Base-by-base conservation (phyloP, 768 basidiomycete species). In the Mrakia frigida region DNA sequence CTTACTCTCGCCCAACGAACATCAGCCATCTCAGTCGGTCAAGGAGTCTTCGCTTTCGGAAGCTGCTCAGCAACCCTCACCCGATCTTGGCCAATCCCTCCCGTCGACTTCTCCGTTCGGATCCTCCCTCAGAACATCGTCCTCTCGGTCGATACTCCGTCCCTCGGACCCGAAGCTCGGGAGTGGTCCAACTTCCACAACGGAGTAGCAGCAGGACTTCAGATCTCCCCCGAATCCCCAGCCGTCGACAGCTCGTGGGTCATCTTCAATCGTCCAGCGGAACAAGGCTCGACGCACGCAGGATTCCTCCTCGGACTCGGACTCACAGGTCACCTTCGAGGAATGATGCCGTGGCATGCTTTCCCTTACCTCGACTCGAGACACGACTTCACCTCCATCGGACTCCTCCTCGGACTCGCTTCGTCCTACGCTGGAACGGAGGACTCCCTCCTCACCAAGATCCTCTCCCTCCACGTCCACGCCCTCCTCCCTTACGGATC, bases 181-280 rank as follows among this genome's bases (percentile, higher is more conserved):
- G 88, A 86, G 71, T 99, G 96, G 97, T 94, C 92, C n/a, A 92
- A 95, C 77, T 99, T 99, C 84, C 94, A 98, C 83, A 94, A 96
- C 79, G 97, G 97, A 14, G 96, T 97, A 0, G 93, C 94, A 11
- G 92, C 93, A 6, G 97, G 91, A 3, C 83, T 99, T 61, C 89
- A 92, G 10, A 89, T 98, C 70, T 89, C 91, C 0, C 89, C 92
- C 0, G 87, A 88, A n/a, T 88, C 90, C 13, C 83, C 85, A 68
- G 89, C 89, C 14, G 88, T 98, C 60, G 93, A 97, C 82, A 92
- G 92, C 80, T 93, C 94, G 0, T 98, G 95, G 93, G 83, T 85
- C 77, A 94, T 97, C 73, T 98, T 95, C 86, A 96, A 98, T 83
- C 92, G 92, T 80, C 96, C 97, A 0, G 87, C 89, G 0, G 92